Evolutionary conservation across 1,284 basidiomycete species (phyloP).

Genomic region (Papiliotrema flavescens): DNA sequence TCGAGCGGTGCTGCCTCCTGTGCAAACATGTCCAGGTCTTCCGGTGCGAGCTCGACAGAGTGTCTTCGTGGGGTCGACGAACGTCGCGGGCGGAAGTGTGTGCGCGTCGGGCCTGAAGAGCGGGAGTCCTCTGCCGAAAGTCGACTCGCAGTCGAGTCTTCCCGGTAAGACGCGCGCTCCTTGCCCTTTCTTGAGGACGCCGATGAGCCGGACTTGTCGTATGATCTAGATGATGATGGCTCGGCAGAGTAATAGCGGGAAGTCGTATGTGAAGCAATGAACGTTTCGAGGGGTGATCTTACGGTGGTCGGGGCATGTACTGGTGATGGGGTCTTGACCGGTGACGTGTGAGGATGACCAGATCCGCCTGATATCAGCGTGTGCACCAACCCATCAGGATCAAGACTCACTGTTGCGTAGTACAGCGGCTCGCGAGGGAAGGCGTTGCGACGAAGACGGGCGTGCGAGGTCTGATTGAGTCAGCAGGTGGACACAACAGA

Average conservation of each 20-base stretch:
- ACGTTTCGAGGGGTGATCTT: conserved; percentile 23
- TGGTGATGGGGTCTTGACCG: too few species aligned
- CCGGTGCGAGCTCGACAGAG: conserved; percentile 27
- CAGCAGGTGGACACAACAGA: background rate
- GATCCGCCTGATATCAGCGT: too few species aligned
- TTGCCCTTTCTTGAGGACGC: conserved; percentile 33
- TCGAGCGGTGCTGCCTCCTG: conserved; percentile 22
- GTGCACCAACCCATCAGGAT: background rate
- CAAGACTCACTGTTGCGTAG: conserved; percentile 17
- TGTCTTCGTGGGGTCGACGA: conserved; percentile 17
- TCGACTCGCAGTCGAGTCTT: background rate
- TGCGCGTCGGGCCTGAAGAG: background rate
- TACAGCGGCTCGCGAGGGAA: conserved; percentile 27
- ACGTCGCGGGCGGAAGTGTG: background rate
- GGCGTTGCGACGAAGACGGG: conserved; percentile 1
- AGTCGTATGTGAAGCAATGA: conserved; percentile 18
- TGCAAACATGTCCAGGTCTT: conserved; percentile 30
- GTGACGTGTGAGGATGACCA: too few species aligned
- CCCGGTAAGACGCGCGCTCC: conserved; percentile 14
- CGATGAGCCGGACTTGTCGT: conserved; percentile 1
- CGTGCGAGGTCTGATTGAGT: background rate
- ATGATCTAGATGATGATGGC: conserved; percentile 8
- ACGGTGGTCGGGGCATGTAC: background rate
- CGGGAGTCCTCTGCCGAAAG: background rate
- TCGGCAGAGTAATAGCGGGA: conserved; percentile 2